Evolutionary conservation across 306 rosid genomes (phyloP), one percentile per base, ranked within the genome.

Genomic region (Trifolium fragiferum): DNA sequence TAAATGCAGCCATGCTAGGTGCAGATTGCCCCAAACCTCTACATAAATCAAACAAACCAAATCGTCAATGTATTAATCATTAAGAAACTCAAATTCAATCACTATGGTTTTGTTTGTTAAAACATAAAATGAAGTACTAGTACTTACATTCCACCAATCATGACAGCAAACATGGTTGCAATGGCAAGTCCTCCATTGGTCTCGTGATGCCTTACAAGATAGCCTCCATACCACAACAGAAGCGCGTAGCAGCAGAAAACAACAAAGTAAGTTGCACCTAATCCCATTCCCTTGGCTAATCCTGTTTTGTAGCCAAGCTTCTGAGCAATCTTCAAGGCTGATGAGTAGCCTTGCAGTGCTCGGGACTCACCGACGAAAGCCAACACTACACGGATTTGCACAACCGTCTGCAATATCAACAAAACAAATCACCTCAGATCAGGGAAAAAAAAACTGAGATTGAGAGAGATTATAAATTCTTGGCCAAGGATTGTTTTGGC

Each of bases 121-220:
- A 25, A 58, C 38, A 27, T 18, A 25, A 58, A 80, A 49, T 47
- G 70, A n/a, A 35, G 7, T 70, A 80, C 23, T 58, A 35, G 27
- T 75, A 85, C 93, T 90, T 82, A 94, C 98, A 94, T 63, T 86
- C 97, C 97, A 59, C 98, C 98, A 1, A 94, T 88, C 95, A 90
- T 91, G 73, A 94, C 98, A 9, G 97, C 92, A 77, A 94, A 94
- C 98, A 94, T 94, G 70, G 98, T 94, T 77, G 98, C 85, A 50
- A 94, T 91, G 83, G 97, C 98, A 66, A 94, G 97, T 65, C 98
- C 98, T 70, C 98, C 98, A 72, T 94, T 94, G 80, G 98, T 94
- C 70, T 80, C 78, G 68, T 88, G 91, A 76, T 94, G 98, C 79
- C 98, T 79, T 43, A 94, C 97, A 6, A 94, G 88, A 83, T 88